Conservation (phyloP, 78 protist genomes). For the Dictyostelium discoideum region dicty_2.7 NC_007089.4:4473501-4474000, state of each 20-base stretch:
- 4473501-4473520: slow-evolving; percentile 86
- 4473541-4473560: slow-evolving; percentile 98
- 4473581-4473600: slow-evolving; percentile 91
- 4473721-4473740: slow-evolving; percentile 91
- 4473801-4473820: slow-evolving; percentile 69
- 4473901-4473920: not conserved
- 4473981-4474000: slow-evolving; percentile 72
- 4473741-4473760: slow-evolving; percentile 51
- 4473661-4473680: slow-evolving; percentile 94
- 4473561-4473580: slow-evolving; percentile 91
- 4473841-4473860: slow-evolving; percentile 94
- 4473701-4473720: slow-evolving; percentile 93
- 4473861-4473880: slow-evolving; percentile 45
- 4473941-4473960: not conserved
- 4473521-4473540: slow-evolving; percentile 88
- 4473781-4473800: slow-evolving; percentile 92
- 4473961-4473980: slow-evolving; percentile 53
- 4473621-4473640: slow-evolving; percentile 98
- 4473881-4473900: not conserved
- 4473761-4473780: slow-evolving; percentile 88
- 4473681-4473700: slow-evolving; percentile 99
- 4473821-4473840: slow-evolving; percentile 43
- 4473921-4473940: not conserved
- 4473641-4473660: slow-evolving; percentile 97
- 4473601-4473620: slow-evolving; percentile 94